These are phyloP conservation scores for Fonsecaea pugnacius DNA, from an alignment of 2,329 filamentous ascomycete species.

Conservation along the genomic window DNA sequence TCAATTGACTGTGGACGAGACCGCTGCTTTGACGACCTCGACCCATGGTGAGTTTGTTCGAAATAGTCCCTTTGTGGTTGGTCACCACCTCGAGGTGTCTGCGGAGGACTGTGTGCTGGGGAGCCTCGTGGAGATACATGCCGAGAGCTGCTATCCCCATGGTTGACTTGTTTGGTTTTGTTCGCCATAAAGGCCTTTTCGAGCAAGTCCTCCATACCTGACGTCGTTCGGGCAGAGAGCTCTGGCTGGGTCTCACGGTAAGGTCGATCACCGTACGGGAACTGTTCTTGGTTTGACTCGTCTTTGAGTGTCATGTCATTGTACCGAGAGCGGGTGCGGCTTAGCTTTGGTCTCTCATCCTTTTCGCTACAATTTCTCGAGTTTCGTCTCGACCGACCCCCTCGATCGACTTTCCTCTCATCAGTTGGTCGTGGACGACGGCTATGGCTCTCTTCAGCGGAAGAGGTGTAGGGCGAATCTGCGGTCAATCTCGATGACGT, in stretches of 20 bases:
- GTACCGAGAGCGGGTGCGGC: constrained; percentile 17
- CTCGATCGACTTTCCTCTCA: constrained; percentile 19
- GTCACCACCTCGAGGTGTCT: constrained; percentile 31
- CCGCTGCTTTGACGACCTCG: constrained; percentile 26
- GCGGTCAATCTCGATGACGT: constrained; percentile 10
- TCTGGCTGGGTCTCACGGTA: constrained; percentile 22
- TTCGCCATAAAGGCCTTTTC: constrained; percentile 33
- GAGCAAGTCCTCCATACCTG: constrained; percentile 35
- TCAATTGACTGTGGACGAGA: constrained; percentile 34
- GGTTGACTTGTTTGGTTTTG: constrained; percentile 24
- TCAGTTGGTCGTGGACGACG: constrained; percentile 18
- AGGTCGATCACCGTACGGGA: constrained; percentile 12
- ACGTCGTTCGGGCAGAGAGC: constrained; percentile 26
- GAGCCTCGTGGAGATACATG: constrained; percentile 36
- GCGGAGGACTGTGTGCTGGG: constrained; percentile 38
- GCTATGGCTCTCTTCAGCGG: constrained; percentile 33
- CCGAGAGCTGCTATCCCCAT: constrained; percentile 25
- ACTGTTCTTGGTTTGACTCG: constrained; percentile 13
- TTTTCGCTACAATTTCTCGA: constrained; percentile 20
- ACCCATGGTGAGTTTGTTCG: constrained; percentile 24
- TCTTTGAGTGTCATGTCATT: constrained; percentile 19
- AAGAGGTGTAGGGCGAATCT: constrained; percentile 36
- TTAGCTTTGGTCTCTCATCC: constrained; percentile 10
- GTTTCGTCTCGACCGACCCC: constrained; percentile 21
- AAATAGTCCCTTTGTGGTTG: constrained; percentile 28